Conservation (phyloP, 495 filamentous ascomycete genomes). For the Lasiosphaeria ovina region DNA sequence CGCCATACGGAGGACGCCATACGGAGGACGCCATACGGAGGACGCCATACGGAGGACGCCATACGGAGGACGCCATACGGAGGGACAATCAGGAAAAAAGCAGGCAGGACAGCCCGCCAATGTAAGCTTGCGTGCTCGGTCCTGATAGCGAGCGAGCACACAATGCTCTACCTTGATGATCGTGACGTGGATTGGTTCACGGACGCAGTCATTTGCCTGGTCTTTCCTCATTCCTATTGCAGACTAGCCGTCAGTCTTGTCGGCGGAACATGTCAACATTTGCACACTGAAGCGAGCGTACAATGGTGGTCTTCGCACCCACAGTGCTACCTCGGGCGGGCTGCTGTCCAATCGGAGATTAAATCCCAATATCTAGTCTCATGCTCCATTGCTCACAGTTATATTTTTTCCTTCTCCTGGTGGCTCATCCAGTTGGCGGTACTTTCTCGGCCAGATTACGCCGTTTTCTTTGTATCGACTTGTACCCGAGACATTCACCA, state of each 20-base stretch:
- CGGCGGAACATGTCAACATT: conserved; percentile 3
- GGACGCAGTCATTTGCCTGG: neutral
- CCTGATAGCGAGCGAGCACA: no score
- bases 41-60: no score
- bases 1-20: no score
- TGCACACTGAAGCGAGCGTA: conserved; percentile 17
- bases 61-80: no score
- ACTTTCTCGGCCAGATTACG: neutral
- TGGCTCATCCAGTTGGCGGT: neutral
- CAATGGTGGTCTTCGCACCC: neutral
- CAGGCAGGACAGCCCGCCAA: no score
- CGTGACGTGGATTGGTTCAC: no score
- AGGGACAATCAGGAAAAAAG: no score
- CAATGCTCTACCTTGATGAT: neutral
- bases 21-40: no score
- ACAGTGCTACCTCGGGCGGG: conserved; percentile 14
- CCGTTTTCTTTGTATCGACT: conserved; percentile 2
- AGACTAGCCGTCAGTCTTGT: neutral
- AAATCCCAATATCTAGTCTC: conserved; percentile 19
- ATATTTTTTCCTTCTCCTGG: neutral
- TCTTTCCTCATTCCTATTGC: conserved; percentile 7
- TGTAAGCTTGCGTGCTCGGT: no score
- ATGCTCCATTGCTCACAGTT: conserved; percentile 5
- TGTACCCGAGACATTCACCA: conserved; percentile 2
- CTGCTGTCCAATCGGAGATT: conserved; percentile 21